These are phyloP conservation scores for Kodamaea suecica DNA, from an alignment of 1,139 yeast species.

Conservation along the genomic window DNA sequence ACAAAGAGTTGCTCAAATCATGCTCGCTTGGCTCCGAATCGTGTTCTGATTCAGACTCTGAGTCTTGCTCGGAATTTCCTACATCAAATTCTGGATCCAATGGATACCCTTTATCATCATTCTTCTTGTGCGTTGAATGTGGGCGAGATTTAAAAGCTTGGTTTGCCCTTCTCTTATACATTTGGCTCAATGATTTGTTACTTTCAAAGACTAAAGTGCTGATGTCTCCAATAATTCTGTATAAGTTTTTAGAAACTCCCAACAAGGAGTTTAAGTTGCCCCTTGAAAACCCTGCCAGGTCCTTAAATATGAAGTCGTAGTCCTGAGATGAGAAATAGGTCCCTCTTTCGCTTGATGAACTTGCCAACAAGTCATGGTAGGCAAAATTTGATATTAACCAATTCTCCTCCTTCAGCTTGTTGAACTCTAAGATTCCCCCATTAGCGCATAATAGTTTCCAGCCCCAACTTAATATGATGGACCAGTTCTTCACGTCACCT, in stretches of 20 bases:
- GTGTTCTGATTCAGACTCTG: constrained; percentile 6
- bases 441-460: constrained; percentile 52
- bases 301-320: constrained; percentile 54
- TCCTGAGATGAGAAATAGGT: constrained; percentile 55
- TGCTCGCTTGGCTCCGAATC: constrained; percentile 22
- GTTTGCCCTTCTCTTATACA: constrained; percentile 10
- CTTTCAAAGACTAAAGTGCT: constrained; percentile 57
- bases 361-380: constrained; percentile 73
- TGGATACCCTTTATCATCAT: constrained; percentile 3
- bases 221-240: constrained; percentile 65
- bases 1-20: constrained; percentile 21
- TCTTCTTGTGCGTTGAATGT: too few relatives aligned
- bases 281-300: constrained; percentile 28
- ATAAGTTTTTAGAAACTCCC: constrained; percentile 69
- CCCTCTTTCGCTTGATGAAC: constrained; percentile 54
- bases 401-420: constrained; percentile 55
- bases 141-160: too few relatives aligned
- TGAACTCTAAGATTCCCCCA: constrained; percentile 59
- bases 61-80: constrained; percentile 6
- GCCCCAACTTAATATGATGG: constrained; percentile 58
- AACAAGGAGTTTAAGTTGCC: constrained; percentile 62
- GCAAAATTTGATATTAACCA: constrained; percentile 83
- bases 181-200: constrained; percentile 26
- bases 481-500: constrained; percentile 74
- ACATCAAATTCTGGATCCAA: constrained; percentile 8